Base-by-base conservation (phyloP, 208 protist species). In the Trypanosoma cruzi region DNA sequence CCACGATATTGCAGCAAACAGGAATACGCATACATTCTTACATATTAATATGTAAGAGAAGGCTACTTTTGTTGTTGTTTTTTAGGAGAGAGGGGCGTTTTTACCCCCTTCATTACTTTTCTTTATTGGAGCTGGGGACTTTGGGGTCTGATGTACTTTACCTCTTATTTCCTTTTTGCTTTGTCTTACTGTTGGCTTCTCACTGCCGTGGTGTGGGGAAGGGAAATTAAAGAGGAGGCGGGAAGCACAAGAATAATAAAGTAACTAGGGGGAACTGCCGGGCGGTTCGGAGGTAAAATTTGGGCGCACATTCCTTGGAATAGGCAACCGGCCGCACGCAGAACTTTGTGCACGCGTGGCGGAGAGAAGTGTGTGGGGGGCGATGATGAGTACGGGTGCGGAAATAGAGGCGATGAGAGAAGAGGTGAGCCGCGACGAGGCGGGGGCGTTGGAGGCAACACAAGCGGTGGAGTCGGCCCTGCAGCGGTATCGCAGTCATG, bases 401-500 rank as follows among this genome's bases (percentile, higher is more conserved):
- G 64, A 44, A 54, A 54, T 70, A 37, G 29, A 10, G 5, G 59
- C 61, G 46, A 46, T 58, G n/a, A 68, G 67, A 36, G 63, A 71
- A 18, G 18, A 3, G 5, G 37, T 31, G 28, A 18, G 6, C 1
- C 20, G 26, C 18, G 20, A 40, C 2, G 26, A 57, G n/a, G 5
- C 36, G 31, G 26, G n/a, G n/a, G n/a, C n/a, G n/a, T n/a, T n/a
- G n/a, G n/a, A n/a, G n/a, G n/a, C n/a, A n/a, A n/a, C 49, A 14
- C 18, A 29, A 0, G 28, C 56, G 8, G 67, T 36, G 34, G 42
- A 48, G 20, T 7, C 32, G 18, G 64, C 71, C 5, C 42, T 77
- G 58, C 49, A 56, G 31, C 11, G 59, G 26, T 85, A 79, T 36
- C 68, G 78, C 24, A 64, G 32, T 34, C n/a, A 56, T 11, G 37